Conservation (phyloP, 78 protist genomes). For the Monosiga brevicollis region DNA sequence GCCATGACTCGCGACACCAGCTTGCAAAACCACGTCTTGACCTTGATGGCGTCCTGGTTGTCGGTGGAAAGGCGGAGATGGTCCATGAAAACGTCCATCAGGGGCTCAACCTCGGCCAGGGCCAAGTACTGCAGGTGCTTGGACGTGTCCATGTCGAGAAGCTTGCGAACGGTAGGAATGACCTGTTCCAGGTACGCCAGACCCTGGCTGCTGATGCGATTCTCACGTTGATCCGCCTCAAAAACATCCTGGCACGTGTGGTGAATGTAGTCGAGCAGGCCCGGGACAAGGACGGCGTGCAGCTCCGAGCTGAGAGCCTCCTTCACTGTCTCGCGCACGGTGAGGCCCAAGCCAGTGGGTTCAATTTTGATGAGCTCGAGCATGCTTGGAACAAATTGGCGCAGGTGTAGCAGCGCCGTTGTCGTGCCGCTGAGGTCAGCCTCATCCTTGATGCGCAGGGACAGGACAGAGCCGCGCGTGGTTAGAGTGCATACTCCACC, state of each 20-base stretch:
- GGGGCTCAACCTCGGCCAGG: neutral
- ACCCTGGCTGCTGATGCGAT: neutral
- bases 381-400: too few relatives aligned
- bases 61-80: neutral
- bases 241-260: neutral
- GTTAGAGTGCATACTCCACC: too few relatives aligned
- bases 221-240: neutral
- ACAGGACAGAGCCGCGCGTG: too few relatives aligned
- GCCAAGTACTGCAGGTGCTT: neutral
- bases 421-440: too few relatives aligned
- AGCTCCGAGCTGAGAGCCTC: neutral
- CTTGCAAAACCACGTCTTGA: slow-evolving; percentile 8
- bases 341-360: too few relatives aligned
- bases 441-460: too few relatives aligned
- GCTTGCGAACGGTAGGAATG: neutral
- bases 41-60: neutral
- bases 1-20: slow-evolving; percentile 38
- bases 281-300: neutral
- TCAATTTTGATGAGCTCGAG: too few relatives aligned
- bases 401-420: too few relatives aligned
- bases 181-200: neutral
- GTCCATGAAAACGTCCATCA: neutral
- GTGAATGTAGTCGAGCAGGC: neutral
- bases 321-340: neutral
- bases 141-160: too few relatives aligned